These are phyloP conservation scores for Tremella mesenterica DNA, from an alignment of 768 basidiomycete species.

Conservation along the genomic window DNA sequence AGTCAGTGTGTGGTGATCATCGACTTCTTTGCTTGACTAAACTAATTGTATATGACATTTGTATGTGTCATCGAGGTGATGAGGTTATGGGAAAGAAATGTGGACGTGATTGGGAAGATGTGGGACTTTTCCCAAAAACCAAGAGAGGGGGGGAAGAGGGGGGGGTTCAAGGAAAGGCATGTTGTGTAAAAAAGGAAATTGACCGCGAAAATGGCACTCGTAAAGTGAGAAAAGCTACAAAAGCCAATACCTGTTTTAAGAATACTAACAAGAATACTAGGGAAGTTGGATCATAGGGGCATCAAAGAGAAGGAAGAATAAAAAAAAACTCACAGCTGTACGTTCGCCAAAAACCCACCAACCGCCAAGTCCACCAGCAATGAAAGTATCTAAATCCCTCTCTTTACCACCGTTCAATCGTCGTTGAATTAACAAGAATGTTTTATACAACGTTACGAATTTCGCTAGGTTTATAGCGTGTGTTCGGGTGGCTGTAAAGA, in stretches of 20 bases:
- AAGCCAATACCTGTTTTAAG: too few relatives aligned
- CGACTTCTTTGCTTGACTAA: too few relatives aligned
- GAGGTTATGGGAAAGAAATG: not conserved
- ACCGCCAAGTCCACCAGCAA: conserved; percentile 86
- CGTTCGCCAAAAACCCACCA: conserved; percentile 50
- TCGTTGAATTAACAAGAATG: conserved; percentile 69
- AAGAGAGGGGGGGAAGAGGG: not conserved
- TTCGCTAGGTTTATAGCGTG: conserved; percentile 87
- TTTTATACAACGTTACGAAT: conserved; percentile 91
- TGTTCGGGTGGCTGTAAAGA: conserved; percentile 76
- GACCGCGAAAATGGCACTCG: too few relatives aligned
- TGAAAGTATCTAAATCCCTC: conserved; percentile 71
- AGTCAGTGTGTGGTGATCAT: too few relatives aligned
- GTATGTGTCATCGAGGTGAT: too few relatives aligned
- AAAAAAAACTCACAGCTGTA: conserved; percentile 46
- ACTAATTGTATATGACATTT: too few relatives aligned
- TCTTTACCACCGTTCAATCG: conserved; percentile 68
- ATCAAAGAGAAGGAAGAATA: not conserved
- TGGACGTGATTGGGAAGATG: not conserved
- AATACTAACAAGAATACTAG: too few relatives aligned
- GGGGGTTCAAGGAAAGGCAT: not conserved
- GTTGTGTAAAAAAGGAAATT: not conserved
- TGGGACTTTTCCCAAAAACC: not conserved
- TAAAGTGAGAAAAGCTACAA: too few relatives aligned
- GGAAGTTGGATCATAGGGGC: not conserved